Conservation (phyloP, 164 flowering plant species). For the Piper longum region DNA sequence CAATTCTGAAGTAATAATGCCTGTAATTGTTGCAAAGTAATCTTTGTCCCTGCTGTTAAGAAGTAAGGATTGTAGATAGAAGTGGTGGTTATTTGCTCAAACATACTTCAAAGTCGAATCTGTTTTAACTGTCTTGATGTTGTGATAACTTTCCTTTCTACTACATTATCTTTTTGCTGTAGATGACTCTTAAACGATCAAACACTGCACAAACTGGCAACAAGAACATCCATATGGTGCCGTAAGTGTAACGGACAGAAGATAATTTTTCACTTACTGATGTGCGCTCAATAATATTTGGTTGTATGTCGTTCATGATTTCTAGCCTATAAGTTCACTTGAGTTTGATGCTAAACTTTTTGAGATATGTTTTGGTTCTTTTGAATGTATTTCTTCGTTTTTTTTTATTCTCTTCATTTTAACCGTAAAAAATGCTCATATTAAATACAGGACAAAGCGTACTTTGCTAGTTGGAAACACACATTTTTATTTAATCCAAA, state of each 20-base stretch:
- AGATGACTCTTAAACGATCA: conserved; percentile 21
- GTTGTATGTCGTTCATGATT: no score
- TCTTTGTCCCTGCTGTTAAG: no score
- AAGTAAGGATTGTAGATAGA: no score
- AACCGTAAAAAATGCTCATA: no score
- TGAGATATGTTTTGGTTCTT: not conserved
- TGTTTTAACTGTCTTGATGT: no score
- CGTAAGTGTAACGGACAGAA: conserved; percentile 17
- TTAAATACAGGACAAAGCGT: conserved; percentile 19
- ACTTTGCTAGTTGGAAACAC: conserved; percentile 63
- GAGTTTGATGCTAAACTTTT: no score
- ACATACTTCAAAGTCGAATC: no score
- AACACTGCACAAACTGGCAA: conserved; percentile 1
- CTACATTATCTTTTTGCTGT: not conserved
- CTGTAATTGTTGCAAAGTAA: not conserved
- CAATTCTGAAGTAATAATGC: not conserved
- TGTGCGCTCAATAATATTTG: not conserved
- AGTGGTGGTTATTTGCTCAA: no score
- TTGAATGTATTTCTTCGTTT: not conserved
- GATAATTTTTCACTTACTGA: not conserved
- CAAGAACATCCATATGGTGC: conserved; percentile 5
- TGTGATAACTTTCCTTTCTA: not conserved
- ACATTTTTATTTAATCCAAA: conserved; percentile 83
- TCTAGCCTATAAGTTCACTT: no score
- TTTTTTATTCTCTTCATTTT: no score